Evolutionary conservation across 1,139 yeast genomes (phyloP).

Genomic region (Geotrichum candidum): DNA sequence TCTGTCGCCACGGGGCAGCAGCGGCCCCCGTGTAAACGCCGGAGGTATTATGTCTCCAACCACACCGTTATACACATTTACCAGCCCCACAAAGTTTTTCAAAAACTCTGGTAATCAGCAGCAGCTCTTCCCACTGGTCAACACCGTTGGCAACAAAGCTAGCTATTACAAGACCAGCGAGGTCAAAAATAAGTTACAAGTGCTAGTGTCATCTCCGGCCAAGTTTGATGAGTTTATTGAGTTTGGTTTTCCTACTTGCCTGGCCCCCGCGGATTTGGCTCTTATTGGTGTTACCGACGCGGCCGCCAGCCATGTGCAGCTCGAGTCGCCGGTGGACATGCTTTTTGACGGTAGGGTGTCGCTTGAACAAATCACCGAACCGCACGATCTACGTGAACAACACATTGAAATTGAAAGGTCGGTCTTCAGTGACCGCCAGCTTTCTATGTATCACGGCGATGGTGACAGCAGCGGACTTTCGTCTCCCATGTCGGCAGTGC

Average conservation of each 20-base stretch:
- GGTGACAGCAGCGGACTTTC: neutral
- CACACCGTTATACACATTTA: neutral
- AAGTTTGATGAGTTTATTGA: slow-evolving; percentile 31
- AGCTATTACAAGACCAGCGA: slow-evolving; percentile 25
- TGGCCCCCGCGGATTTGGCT: slow-evolving; percentile 16
- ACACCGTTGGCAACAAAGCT: neutral
- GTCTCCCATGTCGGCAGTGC: slow-evolving; percentile 16
- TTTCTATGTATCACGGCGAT: neutral
- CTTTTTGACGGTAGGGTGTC: neutral
- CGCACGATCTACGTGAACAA: neutral
- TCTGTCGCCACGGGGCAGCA: neutral
- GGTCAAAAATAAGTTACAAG: slow-evolving; percentile 23
- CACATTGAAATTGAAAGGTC: neutral
- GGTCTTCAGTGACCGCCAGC: neutral
- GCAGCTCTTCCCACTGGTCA: neutral
- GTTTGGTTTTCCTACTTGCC: slow-evolving; percentile 28
- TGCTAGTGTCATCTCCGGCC: slow-evolving; percentile 22
- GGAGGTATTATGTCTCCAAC: neutral
- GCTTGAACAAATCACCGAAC: neutral
- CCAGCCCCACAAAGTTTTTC: neutral
- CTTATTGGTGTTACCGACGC: neutral
- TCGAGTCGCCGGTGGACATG: neutral
- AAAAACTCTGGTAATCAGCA: neutral
- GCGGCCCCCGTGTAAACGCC: neutral
- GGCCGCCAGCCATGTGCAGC: neutral